Percentiles rank a stretch among this genome's conserved stretches.
Conservation (phyloP, 1,284 basidiomycete species). For the Sporisorium scitamineum region DNA sequence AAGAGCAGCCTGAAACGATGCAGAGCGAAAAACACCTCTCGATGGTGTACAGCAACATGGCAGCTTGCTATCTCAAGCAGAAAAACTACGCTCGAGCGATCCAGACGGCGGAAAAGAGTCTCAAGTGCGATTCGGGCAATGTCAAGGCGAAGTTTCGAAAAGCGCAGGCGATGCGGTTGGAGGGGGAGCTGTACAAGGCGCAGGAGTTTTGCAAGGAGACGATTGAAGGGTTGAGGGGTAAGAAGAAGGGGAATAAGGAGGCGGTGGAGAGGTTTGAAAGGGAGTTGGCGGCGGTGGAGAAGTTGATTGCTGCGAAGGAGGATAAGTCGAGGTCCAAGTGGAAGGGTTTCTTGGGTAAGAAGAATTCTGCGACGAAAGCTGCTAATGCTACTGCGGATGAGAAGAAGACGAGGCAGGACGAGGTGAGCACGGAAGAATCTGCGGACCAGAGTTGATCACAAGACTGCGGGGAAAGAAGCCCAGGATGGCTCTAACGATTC, state of each 20-base stretch:
- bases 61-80: conserved; percentile 40
- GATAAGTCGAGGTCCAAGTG: conserved; percentile 21
- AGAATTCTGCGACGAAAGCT: not conserved
- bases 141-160: conserved; percentile 37
- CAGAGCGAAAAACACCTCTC: conserved; percentile 21
- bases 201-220: not conserved
- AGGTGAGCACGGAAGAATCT: no score
- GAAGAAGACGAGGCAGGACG: not conserved
- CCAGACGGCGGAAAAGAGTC: conserved; percentile 17
- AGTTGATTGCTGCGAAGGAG: conserved; percentile 24
- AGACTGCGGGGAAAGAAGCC: no score
- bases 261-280: conserved; percentile 9
- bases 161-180: conserved; percentile 17
- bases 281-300: conserved; percentile 18
- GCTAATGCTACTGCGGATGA: not conserved
- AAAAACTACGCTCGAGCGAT: conserved; percentile 14
- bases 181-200: conserved; percentile 22
- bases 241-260: not conserved
- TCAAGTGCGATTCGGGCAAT: conserved; percentile 24
- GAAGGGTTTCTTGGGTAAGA: conserved; percentile 32
- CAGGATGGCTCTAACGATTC: no score
- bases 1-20: not conserved
- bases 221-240: not conserved
- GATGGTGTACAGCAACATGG: conserved; percentile 33
- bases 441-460: no score